Conservation (phyloP, 139 green algal species). For the Chlamydomonas sp. region DNA sequence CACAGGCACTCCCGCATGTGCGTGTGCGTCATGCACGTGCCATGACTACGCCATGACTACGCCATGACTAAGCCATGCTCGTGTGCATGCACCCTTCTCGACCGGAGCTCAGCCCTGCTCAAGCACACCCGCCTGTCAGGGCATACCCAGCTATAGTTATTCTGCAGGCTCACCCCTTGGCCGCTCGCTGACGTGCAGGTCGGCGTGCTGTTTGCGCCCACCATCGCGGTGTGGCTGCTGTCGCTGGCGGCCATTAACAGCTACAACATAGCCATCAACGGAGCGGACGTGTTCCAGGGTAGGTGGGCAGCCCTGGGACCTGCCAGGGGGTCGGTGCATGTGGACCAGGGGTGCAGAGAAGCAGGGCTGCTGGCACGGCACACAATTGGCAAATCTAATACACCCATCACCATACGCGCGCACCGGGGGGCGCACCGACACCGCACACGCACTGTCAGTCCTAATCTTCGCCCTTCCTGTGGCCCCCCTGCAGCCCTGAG, state of each 20-base stretch:
- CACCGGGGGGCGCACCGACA: too few relatives aligned
- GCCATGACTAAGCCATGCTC: not conserved
- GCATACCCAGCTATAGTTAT: too few relatives aligned
- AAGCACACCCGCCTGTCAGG: not conserved
- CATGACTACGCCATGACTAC: too few relatives aligned
- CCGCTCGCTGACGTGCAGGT: not conserved
- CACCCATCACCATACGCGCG: too few relatives aligned
- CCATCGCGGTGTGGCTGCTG: constrained; percentile 65
- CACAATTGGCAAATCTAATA: too few relatives aligned
- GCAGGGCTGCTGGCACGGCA: too few relatives aligned
- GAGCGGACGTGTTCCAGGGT: constrained; percentile 13
- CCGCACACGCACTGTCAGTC: not conserved
- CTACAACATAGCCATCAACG: constrained; percentile 55
- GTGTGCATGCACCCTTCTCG: not conserved
- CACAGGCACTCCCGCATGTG: too few relatives aligned
- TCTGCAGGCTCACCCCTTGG: too few relatives aligned
- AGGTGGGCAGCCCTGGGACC: not conserved
- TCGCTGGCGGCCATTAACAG: constrained; percentile 56
- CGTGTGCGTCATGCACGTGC: too few relatives aligned
- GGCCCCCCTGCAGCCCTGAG: constrained; percentile 18
- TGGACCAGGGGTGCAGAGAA: too few relatives aligned
- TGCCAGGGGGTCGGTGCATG: too few relatives aligned
- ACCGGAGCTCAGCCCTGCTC: not conserved
- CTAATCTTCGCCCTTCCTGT: not conserved
- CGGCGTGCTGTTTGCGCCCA: constrained; percentile 61